Conservation (phyloP, 257 asterid species). For the Salvia splendens region DNA sequence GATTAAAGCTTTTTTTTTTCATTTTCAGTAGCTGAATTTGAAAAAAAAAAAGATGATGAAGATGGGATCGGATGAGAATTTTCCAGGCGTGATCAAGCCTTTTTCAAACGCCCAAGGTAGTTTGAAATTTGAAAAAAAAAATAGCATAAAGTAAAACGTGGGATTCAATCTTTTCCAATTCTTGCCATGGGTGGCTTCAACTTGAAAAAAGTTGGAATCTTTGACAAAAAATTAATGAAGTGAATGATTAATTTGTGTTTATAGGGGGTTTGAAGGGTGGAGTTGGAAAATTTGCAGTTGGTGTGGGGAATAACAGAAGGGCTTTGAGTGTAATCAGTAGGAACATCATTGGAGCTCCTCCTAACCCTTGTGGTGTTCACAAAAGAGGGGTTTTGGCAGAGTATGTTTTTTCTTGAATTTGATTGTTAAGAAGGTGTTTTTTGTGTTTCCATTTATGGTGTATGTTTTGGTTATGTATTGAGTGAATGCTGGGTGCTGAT, state of each 20-base stretch:
- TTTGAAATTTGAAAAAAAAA: conserved; percentile 26
- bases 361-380: conserved; percentile 57
- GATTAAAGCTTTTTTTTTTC: conserved; percentile 5
- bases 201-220: conserved; percentile 11
- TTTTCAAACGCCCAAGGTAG: conserved; percentile 62
- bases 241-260: background rate
- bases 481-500: conserved; percentile 13
- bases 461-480: background rate
- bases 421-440: background rate
- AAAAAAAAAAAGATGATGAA: conserved; percentile 25
- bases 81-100: conserved; percentile 48
- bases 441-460: background rate
- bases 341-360: conserved; percentile 61
- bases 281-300: conserved; percentile 28
- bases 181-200: background rate
- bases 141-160: conserved; percentile 12
- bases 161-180: background rate
- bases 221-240: background rate
- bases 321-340: conserved; percentile 66
- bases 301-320: conserved; percentile 57
- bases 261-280: conserved; percentile 50
- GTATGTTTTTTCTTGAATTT: conserved; percentile 43
- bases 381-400: conserved; percentile 61
- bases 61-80: conserved; percentile 82
- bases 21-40: conserved; percentile 27